These are phyloP conservation scores for Lasiosphaeria ovina DNA, from an alignment of 495 filamentous ascomycete species.

Conservation along the genomic window DNA sequence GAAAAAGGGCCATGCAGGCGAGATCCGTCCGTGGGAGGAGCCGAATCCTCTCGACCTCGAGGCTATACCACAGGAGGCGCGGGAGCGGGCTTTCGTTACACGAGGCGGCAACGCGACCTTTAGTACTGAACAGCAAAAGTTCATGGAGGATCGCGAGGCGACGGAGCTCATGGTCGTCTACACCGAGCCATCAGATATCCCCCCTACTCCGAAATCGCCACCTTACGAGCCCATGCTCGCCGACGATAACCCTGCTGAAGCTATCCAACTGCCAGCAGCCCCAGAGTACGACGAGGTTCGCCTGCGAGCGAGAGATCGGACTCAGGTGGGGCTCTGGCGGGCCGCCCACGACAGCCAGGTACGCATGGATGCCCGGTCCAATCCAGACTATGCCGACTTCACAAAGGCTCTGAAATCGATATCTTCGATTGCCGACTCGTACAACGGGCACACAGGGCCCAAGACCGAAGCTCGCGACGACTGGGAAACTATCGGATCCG, in stretches of 20 bases:
- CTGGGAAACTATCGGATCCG: conserved; percentile 8
- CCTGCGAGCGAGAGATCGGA: conserved; percentile 23
- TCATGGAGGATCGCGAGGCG: conserved; percentile 68
- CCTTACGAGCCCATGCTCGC: conserved; percentile 26
- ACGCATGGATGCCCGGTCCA: conserved; percentile 20
- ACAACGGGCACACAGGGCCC: conserved; percentile 9
- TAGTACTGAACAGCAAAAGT: conserved; percentile 61
- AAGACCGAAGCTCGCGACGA: conserved; percentile 5
- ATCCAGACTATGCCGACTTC: conserved; percentile 26
- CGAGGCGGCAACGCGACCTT: conserved; percentile 61
- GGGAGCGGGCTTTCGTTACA: conserved; percentile 56
- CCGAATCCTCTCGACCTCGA: conserved; percentile 53
- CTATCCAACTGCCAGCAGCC: conserved; percentile 15
- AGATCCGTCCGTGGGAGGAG: conserved; percentile 41
- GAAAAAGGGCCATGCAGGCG: conserved; percentile 55
- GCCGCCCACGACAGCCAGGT: conserved; percentile 18
- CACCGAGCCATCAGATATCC: conserved; percentile 69
- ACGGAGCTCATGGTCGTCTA: conserved; percentile 85
- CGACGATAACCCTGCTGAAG: conserved; percentile 11
- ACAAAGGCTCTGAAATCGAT: conserved; percentile 22
- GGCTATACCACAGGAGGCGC: conserved; percentile 49
- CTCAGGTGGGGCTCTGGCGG: conserved; percentile 15
- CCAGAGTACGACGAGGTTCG: conserved; percentile 33
- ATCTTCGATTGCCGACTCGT: conserved; percentile 20
- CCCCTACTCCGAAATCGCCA: conserved; percentile 73